These are phyloP conservation scores for Colletotrichum scovillei DNA, from an alignment of 2,329 filamentous ascomycete species.

Conservation along the genomic window DNA sequence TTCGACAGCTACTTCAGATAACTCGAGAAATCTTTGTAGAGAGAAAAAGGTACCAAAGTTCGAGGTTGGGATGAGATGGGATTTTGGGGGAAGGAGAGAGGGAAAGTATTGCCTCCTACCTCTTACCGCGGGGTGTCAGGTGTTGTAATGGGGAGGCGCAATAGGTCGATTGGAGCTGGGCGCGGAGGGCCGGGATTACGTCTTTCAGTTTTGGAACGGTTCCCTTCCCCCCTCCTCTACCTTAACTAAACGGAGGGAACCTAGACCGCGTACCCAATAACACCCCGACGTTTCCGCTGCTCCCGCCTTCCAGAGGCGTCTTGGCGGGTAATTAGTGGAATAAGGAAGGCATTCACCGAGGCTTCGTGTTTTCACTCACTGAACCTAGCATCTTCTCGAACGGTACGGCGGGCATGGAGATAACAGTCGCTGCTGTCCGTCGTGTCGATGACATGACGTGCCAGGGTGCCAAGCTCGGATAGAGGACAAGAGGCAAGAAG, in stretches of 20 bases:
- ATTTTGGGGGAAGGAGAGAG: not conserved
- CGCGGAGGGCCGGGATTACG: constrained; percentile 28
- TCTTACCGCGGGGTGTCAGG: constrained; percentile 15
- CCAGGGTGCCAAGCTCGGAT: not conserved
- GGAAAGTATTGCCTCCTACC: not conserved
- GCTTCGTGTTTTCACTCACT: not conserved
- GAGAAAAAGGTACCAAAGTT: not conserved
- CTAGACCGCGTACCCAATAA: not conserved
- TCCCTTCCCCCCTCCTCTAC: not conserved
- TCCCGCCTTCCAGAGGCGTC: not conserved
- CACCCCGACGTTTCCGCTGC: constrained; percentile 7
- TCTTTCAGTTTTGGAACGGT: constrained; percentile 7
- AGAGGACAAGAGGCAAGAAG: not conserved
- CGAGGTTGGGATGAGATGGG: not conserved
- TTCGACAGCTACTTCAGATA: not conserved
- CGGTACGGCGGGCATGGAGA: not conserved
- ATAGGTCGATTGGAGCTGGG: constrained; percentile 14
- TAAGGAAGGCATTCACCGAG: constrained; percentile 1
- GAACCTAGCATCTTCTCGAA: not conserved
- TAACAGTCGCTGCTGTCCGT: not conserved
- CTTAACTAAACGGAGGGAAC: not conserved
- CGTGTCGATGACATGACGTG: not conserved
- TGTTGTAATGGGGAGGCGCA: constrained; percentile 24
- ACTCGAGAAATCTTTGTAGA: not conserved
- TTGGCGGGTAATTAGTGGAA: not conserved